Evolutionary conservation across 2,329 filamentous ascomycete genomes (phyloP).

Genomic region (Teratosphaeria pseudoeucalypti): DNA sequence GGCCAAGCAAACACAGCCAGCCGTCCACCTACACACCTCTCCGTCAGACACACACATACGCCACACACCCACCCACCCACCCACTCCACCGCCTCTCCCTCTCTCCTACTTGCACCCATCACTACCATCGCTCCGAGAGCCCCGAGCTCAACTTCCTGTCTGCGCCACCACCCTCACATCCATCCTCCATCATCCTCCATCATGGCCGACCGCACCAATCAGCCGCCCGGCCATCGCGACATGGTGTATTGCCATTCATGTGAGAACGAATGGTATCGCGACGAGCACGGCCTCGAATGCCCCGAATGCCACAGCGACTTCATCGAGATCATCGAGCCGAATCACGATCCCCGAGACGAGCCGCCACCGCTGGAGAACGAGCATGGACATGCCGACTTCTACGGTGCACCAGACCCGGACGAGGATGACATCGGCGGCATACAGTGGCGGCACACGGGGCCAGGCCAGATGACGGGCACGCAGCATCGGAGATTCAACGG

Average conservation of each 20-base stretch:
- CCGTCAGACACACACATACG: background rate
- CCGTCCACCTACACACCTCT: background rate
- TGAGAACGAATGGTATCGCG: conserved; percentile 66
- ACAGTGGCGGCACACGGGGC: conserved; percentile 20
- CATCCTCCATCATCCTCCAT: background rate
- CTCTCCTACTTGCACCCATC: background rate
- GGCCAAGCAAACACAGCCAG: background rate
- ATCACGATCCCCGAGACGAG: conserved; percentile 53
- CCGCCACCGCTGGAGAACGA: conserved; percentile 1
- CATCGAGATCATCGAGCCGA: conserved; percentile 59
- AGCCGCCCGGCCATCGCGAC: conserved; percentile 40
- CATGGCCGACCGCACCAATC: conserved; percentile 1
- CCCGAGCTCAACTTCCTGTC: background rate
- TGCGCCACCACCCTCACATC: background rate
- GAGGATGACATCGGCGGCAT: conserved; percentile 30
- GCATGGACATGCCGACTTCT: conserved; percentile 18
- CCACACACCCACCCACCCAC: background rate
- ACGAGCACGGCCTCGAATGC: conserved; percentile 60
- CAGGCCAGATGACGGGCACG: conserved; percentile 22
- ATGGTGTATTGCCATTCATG: conserved; percentile 82
- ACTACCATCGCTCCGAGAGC: background rate
- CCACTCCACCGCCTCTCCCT: background rate
- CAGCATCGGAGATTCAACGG: conserved; percentile 30
- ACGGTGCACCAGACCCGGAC: conserved; percentile 36
- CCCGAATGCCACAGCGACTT: conserved; percentile 69